Base-by-base conservation (phyloP, 805 yeast species). In the Starmerella apicola region DNA sequence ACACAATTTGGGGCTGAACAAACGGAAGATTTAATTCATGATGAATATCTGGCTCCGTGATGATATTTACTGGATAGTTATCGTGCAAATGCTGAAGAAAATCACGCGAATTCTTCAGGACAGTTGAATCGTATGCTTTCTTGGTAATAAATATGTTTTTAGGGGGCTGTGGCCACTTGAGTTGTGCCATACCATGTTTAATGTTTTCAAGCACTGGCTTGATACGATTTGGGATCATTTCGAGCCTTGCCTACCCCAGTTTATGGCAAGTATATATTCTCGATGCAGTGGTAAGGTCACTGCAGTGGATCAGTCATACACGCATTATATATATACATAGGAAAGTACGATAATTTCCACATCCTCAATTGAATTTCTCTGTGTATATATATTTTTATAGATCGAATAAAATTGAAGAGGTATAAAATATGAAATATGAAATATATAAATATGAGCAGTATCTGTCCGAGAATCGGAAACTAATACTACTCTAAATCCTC, bases 61-160 rank as follows among this genome's bases (percentile, higher is more conserved):
- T 71, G 2, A 88, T 74, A 48, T 84, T 85, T 31, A 84, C 68
- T 15, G 70, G 66, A 55, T 82, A 81, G 8, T 68, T 62, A 5
- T 62, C 60, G 48, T 76, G 74, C 7, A 85, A 48, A 51, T 74
- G 78, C 31, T 44, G 59, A 16, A 85, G 71, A 46, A 86, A 78
- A 33, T 65, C 64, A 6, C 74, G 67, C 73, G 79, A 72, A 3
- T 91, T 84, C 5, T 64, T 61, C 12, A 77, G 65, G 3, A 83
- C 93, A 7, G 64, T 61, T 2, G 62, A 57, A 37, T 82, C 73
- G 77, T 81, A 74, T 1, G 95, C 95, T 55, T 88, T 88, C 60
- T 85, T 86, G 23, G 83, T 82, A 15, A 88, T 65, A 39, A 79
- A 69, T 8, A 88, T 72, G 55, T 86, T 88, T 44, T 74, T 72